These are phyloP conservation scores for Pseudopithomyces chartarum DNA, from an alignment of 2,329 filamentous ascomycete genomes.

Conservation along the genomic window DNA sequence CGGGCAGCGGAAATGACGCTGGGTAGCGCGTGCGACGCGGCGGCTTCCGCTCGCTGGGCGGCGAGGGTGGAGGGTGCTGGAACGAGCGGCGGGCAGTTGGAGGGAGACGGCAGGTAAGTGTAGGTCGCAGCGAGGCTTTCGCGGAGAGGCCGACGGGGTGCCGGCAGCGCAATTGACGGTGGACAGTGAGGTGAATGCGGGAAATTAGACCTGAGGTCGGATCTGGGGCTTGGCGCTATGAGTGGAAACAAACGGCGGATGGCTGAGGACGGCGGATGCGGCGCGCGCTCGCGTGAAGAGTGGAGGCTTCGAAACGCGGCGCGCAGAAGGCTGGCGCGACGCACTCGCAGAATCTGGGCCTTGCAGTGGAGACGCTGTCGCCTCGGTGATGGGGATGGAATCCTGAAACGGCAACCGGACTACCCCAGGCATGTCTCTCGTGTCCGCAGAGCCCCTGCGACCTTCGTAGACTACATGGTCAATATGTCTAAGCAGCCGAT, in stretches of 20 bases:
- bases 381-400: slow-evolving; percentile 2
- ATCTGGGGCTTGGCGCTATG: slow-evolving; percentile 37
- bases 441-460: no score
- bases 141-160: slow-evolving; percentile 7
- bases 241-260: slow-evolving; percentile 33
- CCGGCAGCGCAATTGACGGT: slow-evolving; percentile 22
- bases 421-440: not conserved
- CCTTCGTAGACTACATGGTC: no score
- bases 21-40: slow-evolving; percentile 2
- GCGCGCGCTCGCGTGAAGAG: not conserved
- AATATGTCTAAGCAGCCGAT: no score
- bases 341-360: not conserved
- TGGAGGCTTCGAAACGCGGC: not conserved
- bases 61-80: slow-evolving; percentile 12
- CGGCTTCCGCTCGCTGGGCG: not conserved
- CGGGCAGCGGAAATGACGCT: not conserved
- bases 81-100: slow-evolving; percentile 22
- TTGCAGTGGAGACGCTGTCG: not conserved
- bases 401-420: slow-evolving; percentile 6
- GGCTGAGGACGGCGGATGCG: slow-evolving; percentile 26
- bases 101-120: slow-evolving; percentile 10
- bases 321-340: slow-evolving; percentile 1
- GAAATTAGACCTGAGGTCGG: slow-evolving; percentile 41
- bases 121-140: slow-evolving; percentile 11
- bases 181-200: slow-evolving; percentile 28